Evolutionary conservation across 768 basidiomycete genomes (phyloP), one percentile per base, ranked within the genome.

Genomic region (Xerocomus potaroensis): DNA sequence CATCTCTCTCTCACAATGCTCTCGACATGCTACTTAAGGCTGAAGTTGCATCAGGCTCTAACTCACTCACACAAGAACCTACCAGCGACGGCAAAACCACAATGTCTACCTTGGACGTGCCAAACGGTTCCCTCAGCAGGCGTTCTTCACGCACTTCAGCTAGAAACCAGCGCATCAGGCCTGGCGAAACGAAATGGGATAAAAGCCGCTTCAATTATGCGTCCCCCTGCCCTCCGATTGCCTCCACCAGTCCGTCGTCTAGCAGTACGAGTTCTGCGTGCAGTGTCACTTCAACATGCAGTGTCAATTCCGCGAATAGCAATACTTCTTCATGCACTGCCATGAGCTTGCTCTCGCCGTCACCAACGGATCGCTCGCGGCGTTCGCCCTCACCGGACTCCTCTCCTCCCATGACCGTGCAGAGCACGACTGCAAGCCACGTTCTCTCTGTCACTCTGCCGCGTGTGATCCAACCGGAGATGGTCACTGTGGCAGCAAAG

Each of bases 401-500:
- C 8, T 64, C 62, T 45, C 78, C 80, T 30, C 64, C 67, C 19
- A 73, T 80, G 70, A 52, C 66, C n/a, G 60, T 76, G 39, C 63
- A 69, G 33, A 70, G 74, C 39, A 72, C 72, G 18, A 48, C 61
- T 5, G 50, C 58, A 24, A 65, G 58, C 49, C 72, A 82, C 60
- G 71, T 64, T 4, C 61, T 81, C n/a, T 67, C 67, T 23, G 75
- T 80, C 12, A 63, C 62, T 34, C 72, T 83, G 11, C 79, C 79
- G 8, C 57, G 64, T 39, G 65, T 66, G 9, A 74, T 76, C 36
- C 63, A 72, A 52, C 73, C 78, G 12, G 81, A 83, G 58, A 83
- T 83, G 81, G 78, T 83, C 22, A 83, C 80, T 4, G 73, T 83
- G 39, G 73, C 73, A 27, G 80, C 76, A 34, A 79, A 79, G 59